Evolutionary conservation across 768 basidiomycete species (phyloP).

Genomic region (Collybia sp.): DNA sequence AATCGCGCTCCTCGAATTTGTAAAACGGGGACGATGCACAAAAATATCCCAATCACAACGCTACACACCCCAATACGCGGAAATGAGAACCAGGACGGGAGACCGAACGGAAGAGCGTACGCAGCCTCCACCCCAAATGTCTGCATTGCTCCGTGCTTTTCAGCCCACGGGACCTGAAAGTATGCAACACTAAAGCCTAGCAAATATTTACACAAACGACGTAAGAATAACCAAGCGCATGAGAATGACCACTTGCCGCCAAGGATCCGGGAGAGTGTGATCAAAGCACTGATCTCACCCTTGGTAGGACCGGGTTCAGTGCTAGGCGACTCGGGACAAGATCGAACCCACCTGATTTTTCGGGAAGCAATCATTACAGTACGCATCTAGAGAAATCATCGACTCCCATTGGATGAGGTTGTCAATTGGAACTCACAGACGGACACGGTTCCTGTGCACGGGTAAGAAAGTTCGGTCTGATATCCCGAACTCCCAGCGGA

Average conservation of each 20-base stretch:
- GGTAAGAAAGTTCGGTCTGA: too few relatives aligned
- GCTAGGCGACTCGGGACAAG: background rate
- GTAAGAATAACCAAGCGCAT: background rate
- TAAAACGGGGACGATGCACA: constrained; percentile 41
- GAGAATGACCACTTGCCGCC: constrained; percentile 24
- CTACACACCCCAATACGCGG: constrained; percentile 13
- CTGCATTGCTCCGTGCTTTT: constrained; percentile 45
- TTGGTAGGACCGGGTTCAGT: constrained; percentile 6
- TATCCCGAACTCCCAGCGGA: constrained; percentile 11
- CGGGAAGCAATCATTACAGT: constrained; percentile 47
- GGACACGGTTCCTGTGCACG: constrained; percentile 60
- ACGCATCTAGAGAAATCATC: constrained; percentile 25
- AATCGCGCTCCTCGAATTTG: constrained; percentile 39
- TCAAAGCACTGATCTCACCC: constrained; percentile 55
- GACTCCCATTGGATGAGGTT: background rate
- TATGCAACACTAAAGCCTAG: constrained; percentile 50
- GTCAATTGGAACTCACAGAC: constrained; percentile 24
- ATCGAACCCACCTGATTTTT: constrained; percentile 25
- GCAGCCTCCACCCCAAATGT: constrained; percentile 54
- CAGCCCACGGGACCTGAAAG: constrained; percentile 55
- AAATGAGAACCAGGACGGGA: background rate
- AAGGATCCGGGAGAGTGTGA: constrained; percentile 47
- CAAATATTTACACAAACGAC: background rate
- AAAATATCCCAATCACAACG: constrained; percentile 42
- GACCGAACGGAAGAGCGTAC: constrained; percentile 22